These are phyloP conservation scores for Aspergillus sp. DNA, from an alignment of 2,329 filamentous ascomycete species.

Conservation along the genomic window DNA sequence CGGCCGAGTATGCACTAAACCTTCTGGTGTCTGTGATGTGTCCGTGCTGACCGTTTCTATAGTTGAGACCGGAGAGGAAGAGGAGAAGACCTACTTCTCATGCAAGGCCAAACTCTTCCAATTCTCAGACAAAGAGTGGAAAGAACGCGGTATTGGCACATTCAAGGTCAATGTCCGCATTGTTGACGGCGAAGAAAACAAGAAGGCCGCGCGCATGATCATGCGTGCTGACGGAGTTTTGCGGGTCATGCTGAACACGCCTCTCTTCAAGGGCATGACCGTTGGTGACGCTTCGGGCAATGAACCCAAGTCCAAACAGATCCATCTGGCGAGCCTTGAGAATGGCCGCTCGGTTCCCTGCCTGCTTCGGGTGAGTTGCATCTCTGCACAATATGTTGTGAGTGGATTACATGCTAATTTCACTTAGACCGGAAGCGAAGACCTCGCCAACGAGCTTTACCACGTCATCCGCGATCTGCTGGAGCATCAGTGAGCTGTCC, in stretches of 20 bases:
- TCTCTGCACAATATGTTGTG: neutral
- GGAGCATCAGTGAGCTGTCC: slow-evolving; percentile 13
- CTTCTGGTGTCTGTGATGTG: slow-evolving; percentile 16
- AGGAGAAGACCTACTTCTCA: slow-evolving; percentile 71
- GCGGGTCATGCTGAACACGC: slow-evolving; percentile 81
- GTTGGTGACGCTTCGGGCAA: slow-evolving; percentile 64
- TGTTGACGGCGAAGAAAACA: slow-evolving; percentile 53
- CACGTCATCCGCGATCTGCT: slow-evolving; percentile 41
- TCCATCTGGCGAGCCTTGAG: slow-evolving; percentile 61
- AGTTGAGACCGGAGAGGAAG: slow-evolving; percentile 87
- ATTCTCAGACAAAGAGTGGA: slow-evolving; percentile 75
- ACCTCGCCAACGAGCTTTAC: slow-evolving; percentile 47
- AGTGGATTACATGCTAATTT: neutral
- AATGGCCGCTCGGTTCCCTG: slow-evolving; percentile 52
- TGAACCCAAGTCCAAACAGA: slow-evolving; percentile 68
- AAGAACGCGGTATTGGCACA: slow-evolving; percentile 80
- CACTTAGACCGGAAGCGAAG: slow-evolving; percentile 40
- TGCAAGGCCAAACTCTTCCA: slow-evolving; percentile 82
- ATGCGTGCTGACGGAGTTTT: slow-evolving; percentile 90
- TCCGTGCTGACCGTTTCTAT: slow-evolving; percentile 17
- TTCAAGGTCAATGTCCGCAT: slow-evolving; percentile 78
- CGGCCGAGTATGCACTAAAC: slow-evolving; percentile 62
- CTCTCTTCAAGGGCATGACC: slow-evolving; percentile 72
- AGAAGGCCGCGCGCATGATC: slow-evolving; percentile 65
- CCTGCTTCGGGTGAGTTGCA: slow-evolving; percentile 53